Evolutionary conservation across 352 stramenopile genomes (phyloP), one percentile per base, ranked within the genome.

Genomic region (Globisporangium ultimum): DNA sequence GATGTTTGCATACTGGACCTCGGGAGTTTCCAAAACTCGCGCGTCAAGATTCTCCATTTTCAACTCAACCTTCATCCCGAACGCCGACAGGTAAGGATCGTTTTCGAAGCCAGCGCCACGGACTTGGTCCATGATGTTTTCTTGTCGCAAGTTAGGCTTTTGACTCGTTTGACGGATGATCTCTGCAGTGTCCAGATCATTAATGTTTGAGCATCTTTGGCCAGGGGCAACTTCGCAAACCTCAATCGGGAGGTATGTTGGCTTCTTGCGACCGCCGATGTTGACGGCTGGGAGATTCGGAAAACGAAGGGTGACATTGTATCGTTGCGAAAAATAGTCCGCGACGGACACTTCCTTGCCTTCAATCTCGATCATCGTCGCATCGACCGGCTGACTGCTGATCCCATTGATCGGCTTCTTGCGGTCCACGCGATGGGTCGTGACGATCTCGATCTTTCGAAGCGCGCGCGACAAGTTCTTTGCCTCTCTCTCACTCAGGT

Each of bases 221-320:
- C 85, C 78, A 0, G 79, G 72, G 0, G 80, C 73, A 10, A 92
- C 79, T 47, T 87, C 67, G 43, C 87, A 96, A n/a, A 95, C 36
- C 58, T 96, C 87, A 15, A 96, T 84, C 12, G 87, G 87, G 32
- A 94, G 48, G 71, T 78, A 96, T 20, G 72, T 81, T 5, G 73
- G 53, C 43, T 70, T 74, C 24, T 66, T 55, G 58, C 76, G 76
- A 40, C 65, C 83, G 6, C 85, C 85, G 2, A 95, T 73, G 53
- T 92, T 88, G 3, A 95, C 77, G 9, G 71, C 68, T 9, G 87
- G 87, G 28, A 96, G 53, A 15, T 81, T 65, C 32, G 85, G 79
- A 55, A 87, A 84, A 12, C 78, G 70, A 41, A 95, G 58, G 10
- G 56, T 58, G 4, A 78, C 57, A 3, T 84, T 77, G 71, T 95